Percentiles rank a stretch among this genome's conserved stretches.
phyloP scores from a whole-genome alignment of 202 grass and related monocot species.

The Elaeis oleifera region DNA sequence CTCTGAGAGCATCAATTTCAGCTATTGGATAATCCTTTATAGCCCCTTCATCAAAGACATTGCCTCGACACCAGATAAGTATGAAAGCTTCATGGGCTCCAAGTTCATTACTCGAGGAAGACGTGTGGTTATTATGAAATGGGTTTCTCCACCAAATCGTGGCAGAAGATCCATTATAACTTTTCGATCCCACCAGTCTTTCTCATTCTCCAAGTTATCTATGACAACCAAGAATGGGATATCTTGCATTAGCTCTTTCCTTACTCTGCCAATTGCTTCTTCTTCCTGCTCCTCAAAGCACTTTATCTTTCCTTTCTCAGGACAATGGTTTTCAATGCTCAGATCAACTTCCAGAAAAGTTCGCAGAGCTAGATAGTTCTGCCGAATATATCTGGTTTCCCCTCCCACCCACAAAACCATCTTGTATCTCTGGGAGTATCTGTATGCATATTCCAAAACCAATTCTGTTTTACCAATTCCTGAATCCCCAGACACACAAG shows the following conservation, averaged over 20 bases:
- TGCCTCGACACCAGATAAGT: conserved; percentile 81
- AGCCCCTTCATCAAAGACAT: conserved; percentile 81
- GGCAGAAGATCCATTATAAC: conserved; percentile 73
- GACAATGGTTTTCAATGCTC: conserved; percentile 45
- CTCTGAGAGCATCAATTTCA: conserved; percentile 81
- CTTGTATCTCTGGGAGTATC: conserved; percentile 83
- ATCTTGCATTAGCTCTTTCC: conserved; percentile 73
- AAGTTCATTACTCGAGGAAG: conserved; percentile 70
- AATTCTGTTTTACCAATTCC: conserved; percentile 96
- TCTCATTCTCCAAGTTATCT: conserved; percentile 93
- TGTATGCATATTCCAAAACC: conserved; percentile 88
- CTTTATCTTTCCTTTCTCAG: conserved; percentile 67
- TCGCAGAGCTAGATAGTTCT: conserved; percentile 73
- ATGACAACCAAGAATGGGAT: conserved; percentile 92
- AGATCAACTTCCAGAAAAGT: conserved; percentile 68
- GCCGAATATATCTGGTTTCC: conserved; percentile 72
- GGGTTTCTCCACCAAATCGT: conserved; percentile 78
- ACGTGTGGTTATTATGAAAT: conserved; percentile 86
- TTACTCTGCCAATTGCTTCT: conserved; percentile 65
- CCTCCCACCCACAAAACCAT: conserved; percentile 94
- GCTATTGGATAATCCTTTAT: conserved; percentile 62
- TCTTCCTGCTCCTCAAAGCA: conserved; percentile 99
- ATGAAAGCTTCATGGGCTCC: conserved; percentile 93
- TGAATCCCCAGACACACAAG: conserved; percentile 86
- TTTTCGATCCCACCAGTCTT: conserved; percentile 92